phyloP scores from a whole-genome alignment of 2,329 filamentous ascomycete species.

The Trichoderma breve region DNA sequence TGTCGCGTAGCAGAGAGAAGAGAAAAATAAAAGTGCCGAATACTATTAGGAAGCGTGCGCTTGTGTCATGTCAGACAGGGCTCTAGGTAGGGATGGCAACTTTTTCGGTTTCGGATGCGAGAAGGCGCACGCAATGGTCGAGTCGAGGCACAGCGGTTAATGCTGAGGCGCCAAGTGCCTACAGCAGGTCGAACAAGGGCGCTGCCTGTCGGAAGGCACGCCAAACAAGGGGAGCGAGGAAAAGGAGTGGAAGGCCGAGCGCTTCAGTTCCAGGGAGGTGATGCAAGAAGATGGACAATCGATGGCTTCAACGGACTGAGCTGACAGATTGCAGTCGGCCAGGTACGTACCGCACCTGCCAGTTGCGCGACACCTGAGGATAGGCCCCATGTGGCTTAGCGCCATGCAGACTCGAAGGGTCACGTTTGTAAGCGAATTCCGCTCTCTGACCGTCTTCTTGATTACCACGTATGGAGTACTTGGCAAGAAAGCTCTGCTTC shows the following conservation, averaged over 20 bases:
- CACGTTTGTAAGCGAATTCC: constrained; percentile 7
- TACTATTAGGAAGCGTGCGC: constrained; percentile 5
- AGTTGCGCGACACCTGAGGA: constrained; percentile 12
- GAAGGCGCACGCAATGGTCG: neutral
- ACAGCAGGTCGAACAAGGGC: neutral
- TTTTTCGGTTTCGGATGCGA: neutral
- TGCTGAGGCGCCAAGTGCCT: neutral
- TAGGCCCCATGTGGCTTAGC: neutral
- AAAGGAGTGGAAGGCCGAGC: constrained; percentile 13
- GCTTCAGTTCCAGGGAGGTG: constrained; percentile 11
- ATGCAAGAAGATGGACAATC: neutral
- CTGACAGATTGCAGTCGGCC: constrained; percentile 12
- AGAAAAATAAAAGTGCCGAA: neutral
- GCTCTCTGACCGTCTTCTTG: neutral
- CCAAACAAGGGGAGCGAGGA: neutral
- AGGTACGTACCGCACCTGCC: constrained; percentile 17
- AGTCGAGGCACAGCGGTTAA: neutral
- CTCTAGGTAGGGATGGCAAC: neutral
- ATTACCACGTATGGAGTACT: neutral
- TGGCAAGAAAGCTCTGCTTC: neutral
- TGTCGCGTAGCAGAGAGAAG: neutral
- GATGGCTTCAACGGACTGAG: constrained; percentile 10
- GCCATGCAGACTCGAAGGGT: constrained; percentile 6
- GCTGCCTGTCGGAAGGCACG: neutral
- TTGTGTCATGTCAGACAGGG: constrained; percentile 23